Evolutionary conservation across 768 basidiomycete species (phyloP), one percentile per base, ranked within the genome.

Genomic region (Russula sp.): DNA sequence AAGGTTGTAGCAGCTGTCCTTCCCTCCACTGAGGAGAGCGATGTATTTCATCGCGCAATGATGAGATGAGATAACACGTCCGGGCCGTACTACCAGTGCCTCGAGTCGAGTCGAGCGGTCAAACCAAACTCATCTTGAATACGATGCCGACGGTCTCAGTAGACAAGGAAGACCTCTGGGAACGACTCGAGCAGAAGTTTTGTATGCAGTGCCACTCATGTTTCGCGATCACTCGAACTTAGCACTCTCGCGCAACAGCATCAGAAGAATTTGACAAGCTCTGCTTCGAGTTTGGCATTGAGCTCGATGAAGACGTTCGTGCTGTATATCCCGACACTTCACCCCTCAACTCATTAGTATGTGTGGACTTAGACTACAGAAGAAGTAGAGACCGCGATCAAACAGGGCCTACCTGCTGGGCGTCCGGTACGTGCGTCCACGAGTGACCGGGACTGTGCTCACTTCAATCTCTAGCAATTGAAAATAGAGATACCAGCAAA

Each of bases 401-500:
- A 87, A 74, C 88, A 90, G 67, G 92, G 92, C 10, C 77, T 93
- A 60, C 90, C 92, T 51, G 82, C 89, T 35, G 91, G 90, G 70
- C 85, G 88, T 67, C 90, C 92, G 18, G 91, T 93, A 69, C 69
- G 81, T 71, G 34, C 47, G 34, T 20, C 56, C 46, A 29, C 32
- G 43, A 65, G 56, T 52, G 11, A 32, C 50, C 20, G 29, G 22
- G 11, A 7, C 36, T 56, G 3, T 41, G 57, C 51, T 66, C 38
- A 60, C 54, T 60, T 47, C 69, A 56, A 38, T 41, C 64, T 65
- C 18, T 69, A 98, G 87, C 93, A 97, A 90, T 78, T 99, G 69
- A 99, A 98, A 81, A 97, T 99, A 69, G 97, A 99, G 74, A 83
- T 98, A 47, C 95, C 97, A 48, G 97, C 97, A n/a, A 99, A 99